Base-by-base conservation (phyloP, 768 basidiomycete genomes). In the Amanita rubescens region DNA sequence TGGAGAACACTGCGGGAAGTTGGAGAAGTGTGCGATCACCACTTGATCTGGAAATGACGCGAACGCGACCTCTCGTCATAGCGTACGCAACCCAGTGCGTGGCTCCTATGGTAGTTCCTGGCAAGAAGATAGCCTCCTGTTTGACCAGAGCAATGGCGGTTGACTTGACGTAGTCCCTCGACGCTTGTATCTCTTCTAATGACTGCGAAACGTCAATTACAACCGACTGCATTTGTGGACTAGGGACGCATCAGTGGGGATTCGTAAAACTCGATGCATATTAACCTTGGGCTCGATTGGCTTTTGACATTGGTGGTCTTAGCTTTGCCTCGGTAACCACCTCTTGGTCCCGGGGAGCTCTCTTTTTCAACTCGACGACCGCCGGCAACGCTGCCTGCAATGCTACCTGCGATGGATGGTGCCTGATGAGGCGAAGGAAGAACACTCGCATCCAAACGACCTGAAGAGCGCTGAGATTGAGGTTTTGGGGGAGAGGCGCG, bases 51-150 rank as follows among this genome's bases (percentile, higher is more conserved):
- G 90, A 92, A 55, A 92, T 93, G 49, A 93, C 86, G 41, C 90
- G 86, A 48, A 93, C 86, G 55, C 90, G 89, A 55, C 87, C 88
- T 71, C 85, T 82, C 4, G 87, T 91, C 90, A 93, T 93, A 22
- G 90, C 90, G 62, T 93, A 92, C 14, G 90, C 90, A 55, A 93
- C 90, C 88, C 90, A 93, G 63, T 90, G 87, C 4, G 90, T 91
- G 12, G 90, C 90, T 9, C 90, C 90, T 51, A 93, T 92, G 30
- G 90, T 93, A 11, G 87, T 85, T 14, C 90, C 90, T 42, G 87
- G 87, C 54, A 91, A 71, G 71, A 92, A 93, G 22, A 85, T 79
- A 15, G 89, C 73, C 55, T 93, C 90, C 58, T 92, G 89, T 68
- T 84, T 87, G 63, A 93, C 88, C 45, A 93, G 76, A 14, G 90